Base-by-base conservation (phyloP, 805 yeast species). In the Spathaspora gorwiae region DNA sequence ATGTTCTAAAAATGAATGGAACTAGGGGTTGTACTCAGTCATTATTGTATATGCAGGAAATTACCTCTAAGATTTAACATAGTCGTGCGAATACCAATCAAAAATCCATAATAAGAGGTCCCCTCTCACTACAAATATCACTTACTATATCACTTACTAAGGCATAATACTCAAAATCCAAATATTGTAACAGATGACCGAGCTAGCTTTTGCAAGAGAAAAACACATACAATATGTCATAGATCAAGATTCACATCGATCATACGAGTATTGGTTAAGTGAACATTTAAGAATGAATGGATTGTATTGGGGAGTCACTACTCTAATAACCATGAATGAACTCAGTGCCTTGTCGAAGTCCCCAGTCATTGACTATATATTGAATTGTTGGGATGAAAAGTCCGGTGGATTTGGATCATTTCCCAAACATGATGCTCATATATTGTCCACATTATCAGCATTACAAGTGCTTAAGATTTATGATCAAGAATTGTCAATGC, bases 251-350 rank as follows among this genome's bases (percentile, higher is more conserved):
- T 64, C 69, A 11, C 56, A 59, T 35, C 36, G 57, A 26, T 81
- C 60, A 76, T 84, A 59, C 68, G 90, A 85, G 54, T 90, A 89
- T 64, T 89, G 96, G 94, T 64, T 90, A 42, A 79, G 88, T 9
- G 98, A 94, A 57, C 98, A 94, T 61, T 70, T 94, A 41, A 75
- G 97, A 30, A 65, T 94, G 73, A 89, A 87, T 56, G 99, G 98
- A 1, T 74, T 94, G 0, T 94, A 94, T 61, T 94, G 99, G 99
- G 98, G 97, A 0, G 69, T 88, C 2, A 84, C 86, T 13, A 89
- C 97, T 0, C 63, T 90, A 30, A 77, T 78, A 41, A 64, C 84
- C 1, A 59, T 92, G 64, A 72, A 76, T 27, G 69, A 82, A 2
- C 64, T 73, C 31, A 62, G 62, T 26, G 77, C 81, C 0, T 76